Percentiles rank a stretch among this genome's conserved stretches.
Evolutionary conservation across 805 yeast species (phyloP).

Genomic region (Cyberlindnera subsufficiens): DNA sequence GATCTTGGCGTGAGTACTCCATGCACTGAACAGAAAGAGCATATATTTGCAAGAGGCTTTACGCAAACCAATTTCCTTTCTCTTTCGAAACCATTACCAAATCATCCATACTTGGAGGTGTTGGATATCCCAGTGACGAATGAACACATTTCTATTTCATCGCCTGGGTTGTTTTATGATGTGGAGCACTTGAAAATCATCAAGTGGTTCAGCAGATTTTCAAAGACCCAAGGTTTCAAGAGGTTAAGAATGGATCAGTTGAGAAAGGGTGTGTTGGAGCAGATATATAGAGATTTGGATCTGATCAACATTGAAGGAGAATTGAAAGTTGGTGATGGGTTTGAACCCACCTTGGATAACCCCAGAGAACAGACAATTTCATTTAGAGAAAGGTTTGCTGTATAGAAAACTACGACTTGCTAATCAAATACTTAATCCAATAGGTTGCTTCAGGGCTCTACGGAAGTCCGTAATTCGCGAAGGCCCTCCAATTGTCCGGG

Average conservation of each 20-base stretch:
- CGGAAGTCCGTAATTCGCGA: too few relatives aligned
- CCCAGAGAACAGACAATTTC: constrained; percentile 11
- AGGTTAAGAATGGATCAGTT: constrained; percentile 10
- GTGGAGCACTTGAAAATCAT: constrained; percentile 14
- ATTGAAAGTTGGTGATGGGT: constrained; percentile 7
- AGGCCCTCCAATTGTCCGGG: too few relatives aligned
- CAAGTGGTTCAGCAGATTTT: constrained; percentile 15
- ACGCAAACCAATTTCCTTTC: constrained; percentile 57
- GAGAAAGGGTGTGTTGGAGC: constrained; percentile 6
- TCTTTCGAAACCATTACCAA: constrained; percentile 76
- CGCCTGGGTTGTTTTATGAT: constrained; percentile 13
- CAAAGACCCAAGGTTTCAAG: constrained; percentile 7
- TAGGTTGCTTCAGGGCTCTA: too few relatives aligned
- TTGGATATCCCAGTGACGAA: constrained; percentile 35
- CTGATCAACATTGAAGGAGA: constrained; percentile 3
- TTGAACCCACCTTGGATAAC: constrained; percentile 10
- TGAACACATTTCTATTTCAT: constrained; percentile 8
- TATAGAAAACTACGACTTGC: too few relatives aligned
- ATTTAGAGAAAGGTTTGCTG: constrained; percentile 1
- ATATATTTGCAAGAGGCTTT: constrained; percentile 11
- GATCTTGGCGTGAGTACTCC: background rate
- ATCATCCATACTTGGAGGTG: constrained; percentile 51
- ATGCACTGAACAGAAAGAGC: background rate
- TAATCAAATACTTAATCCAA: too few relatives aligned
- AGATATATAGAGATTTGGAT: constrained; percentile 15